These are phyloP conservation scores for Russula emetica DNA, from an alignment of 768 basidiomycete genomes.

Conservation along the genomic window DNA sequence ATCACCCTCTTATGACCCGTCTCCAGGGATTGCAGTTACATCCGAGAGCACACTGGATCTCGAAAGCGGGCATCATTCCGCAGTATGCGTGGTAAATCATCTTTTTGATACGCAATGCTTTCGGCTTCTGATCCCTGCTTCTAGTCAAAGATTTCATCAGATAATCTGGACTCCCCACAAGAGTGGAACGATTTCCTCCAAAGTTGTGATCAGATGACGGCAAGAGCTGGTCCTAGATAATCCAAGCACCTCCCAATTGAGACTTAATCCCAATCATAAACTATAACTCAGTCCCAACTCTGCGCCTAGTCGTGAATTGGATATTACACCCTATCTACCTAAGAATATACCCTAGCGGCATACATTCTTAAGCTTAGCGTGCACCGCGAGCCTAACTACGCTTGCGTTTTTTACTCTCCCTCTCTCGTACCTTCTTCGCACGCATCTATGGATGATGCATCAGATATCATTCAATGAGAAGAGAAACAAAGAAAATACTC, in stretches of 20 bases:
- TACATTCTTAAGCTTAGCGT: conserved; percentile 6
- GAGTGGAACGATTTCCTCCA: conserved; percentile 46
- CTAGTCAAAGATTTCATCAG: conserved; percentile 43
- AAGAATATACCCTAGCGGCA: neutral
- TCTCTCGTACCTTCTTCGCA: conserved; percentile 76
- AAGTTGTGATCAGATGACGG: conserved; percentile 41
- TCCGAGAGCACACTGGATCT: conserved; percentile 52
- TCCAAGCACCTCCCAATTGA: neutral
- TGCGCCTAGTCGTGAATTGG: neutral
- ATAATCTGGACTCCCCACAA: conserved; percentile 36
- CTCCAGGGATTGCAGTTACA: conserved; percentile 28
- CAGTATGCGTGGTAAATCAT: conserved; percentile 50
- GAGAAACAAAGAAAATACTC: conserved; percentile 29
- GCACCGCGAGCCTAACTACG: conserved; percentile 33
- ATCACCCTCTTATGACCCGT: conserved; percentile 21
- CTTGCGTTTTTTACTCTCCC: conserved; percentile 59
- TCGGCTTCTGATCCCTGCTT: conserved; percentile 13
- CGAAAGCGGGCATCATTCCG: conserved; percentile 49
- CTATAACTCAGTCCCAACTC: neutral
- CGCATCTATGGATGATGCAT: conserved; percentile 51
- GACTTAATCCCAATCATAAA: conserved; percentile 2
- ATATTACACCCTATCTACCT: conserved; percentile 1
- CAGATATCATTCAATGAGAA: conserved; percentile 10
- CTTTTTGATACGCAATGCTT: neutral
- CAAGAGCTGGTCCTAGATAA: conserved; percentile 26